Conservation (phyloP, 2,329 filamentous ascomycete genomes). For the Pseudogymnoascus sp. region DNA sequence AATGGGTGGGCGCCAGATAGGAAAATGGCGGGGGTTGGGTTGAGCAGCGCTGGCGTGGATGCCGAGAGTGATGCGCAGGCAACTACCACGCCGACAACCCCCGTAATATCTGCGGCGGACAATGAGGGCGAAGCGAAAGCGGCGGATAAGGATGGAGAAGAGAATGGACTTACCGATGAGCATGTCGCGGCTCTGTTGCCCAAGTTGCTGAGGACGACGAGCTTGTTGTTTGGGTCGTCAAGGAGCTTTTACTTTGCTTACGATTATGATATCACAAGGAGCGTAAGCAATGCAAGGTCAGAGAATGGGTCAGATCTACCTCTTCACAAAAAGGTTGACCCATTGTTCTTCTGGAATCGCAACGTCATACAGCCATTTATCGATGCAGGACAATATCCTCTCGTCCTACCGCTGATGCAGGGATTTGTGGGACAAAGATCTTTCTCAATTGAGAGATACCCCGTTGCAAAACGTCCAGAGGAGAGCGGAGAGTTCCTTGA, state of each 20-base stretch:
- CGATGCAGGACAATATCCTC: constrained; percentile 59
- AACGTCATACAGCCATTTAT: constrained; percentile 68
- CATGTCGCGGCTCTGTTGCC: constrained; percentile 51
- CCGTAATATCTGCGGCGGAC: not conserved
- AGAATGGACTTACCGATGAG: not conserved
- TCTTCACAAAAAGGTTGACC: constrained; percentile 66
- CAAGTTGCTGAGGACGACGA: constrained; percentile 75
- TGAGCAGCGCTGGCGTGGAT: not conserved
- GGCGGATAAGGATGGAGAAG: not conserved
- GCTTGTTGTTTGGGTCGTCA: constrained; percentile 74
- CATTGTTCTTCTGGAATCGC: constrained; percentile 85
- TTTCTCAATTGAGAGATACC: constrained; percentile 64
- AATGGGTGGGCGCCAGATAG: constrained; percentile 64
- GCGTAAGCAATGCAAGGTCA: constrained; percentile 39
- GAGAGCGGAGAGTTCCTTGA: constrained; percentile 35
- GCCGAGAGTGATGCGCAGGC: constrained; percentile 4
- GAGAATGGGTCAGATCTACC: constrained; percentile 44
- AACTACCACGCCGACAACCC: not conserved
- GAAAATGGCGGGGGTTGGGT: not conserved
- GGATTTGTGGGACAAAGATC: constrained; percentile 84
- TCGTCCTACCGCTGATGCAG: constrained; percentile 80
- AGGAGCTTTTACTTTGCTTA: constrained; percentile 93
- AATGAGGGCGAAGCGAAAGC: not conserved
- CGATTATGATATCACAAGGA: constrained; percentile 82
- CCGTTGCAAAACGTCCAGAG: constrained; percentile 39